Conservation (phyloP, 1,284 basidiomycete genomes). For the Kwoniella shivajii region DNA sequence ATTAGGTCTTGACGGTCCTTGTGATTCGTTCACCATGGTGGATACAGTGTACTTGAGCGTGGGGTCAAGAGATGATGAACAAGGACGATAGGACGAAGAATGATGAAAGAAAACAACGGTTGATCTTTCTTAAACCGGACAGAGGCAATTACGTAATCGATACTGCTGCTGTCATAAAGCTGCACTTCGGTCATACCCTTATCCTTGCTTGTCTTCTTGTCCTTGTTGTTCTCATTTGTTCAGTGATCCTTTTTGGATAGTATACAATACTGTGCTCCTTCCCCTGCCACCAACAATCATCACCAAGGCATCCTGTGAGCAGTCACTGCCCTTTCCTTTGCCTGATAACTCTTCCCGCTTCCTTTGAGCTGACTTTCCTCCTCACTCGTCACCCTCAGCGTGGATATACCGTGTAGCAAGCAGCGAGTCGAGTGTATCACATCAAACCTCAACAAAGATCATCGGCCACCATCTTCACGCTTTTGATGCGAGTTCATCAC, state of each 20-base stretch:
- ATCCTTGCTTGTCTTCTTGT: not conserved
- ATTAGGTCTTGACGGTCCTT: slow-evolving; percentile 11
- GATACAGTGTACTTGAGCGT: not conserved
- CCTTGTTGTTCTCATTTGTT: no score
- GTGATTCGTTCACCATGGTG: slow-evolving; percentile 34
- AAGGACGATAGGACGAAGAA: not conserved
- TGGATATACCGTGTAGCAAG: no score
- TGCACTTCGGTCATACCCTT: not conserved
- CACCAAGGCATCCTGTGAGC: not conserved
- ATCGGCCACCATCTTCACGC: no score
- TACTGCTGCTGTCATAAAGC: not conserved
- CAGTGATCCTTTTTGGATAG: no score
- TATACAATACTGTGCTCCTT: not conserved
- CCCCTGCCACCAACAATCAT: no score
- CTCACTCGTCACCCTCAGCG: no score
- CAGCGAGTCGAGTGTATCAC: no score
- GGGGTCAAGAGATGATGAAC: not conserved
- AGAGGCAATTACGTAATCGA: not conserved
- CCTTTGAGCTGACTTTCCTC: slow-evolving; percentile 9
- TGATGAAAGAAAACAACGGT: no score
- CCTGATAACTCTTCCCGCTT: not conserved
- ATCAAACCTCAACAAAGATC: no score
- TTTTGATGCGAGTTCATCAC: no score
- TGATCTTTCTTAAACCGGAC: no score
- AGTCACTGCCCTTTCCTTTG: slow-evolving; percentile 1